Conservation (phyloP, 345 rosid genomes). For the Corchorus olitorius region DNA sequence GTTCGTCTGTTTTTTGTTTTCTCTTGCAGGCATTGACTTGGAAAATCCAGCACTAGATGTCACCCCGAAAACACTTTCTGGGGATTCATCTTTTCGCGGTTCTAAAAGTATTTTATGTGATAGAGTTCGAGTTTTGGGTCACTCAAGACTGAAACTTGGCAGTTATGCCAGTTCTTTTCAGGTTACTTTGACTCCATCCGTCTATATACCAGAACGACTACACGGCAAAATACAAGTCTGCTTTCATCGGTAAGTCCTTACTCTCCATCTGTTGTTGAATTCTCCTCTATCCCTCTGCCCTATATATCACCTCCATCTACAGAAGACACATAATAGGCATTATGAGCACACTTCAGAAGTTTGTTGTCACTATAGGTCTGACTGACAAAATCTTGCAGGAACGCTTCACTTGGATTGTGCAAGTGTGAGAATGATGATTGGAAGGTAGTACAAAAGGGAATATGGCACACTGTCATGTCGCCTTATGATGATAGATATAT, state of each 20-base stretch:
- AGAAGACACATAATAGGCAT: not conserved
- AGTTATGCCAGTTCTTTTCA: slow-evolving; percentile 68
- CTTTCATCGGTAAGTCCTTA: slow-evolving; percentile 65
- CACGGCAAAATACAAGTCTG: slow-evolving; percentile 72
- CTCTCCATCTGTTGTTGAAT: not conserved
- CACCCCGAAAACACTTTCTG: slow-evolving; percentile 37
- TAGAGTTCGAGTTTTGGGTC: slow-evolving; percentile 75
- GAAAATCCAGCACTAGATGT: slow-evolving; percentile 54
- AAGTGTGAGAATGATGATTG: slow-evolving; percentile 73
- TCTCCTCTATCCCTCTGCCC: not conserved
- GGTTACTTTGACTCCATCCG: slow-evolving; percentile 58
- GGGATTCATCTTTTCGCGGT: slow-evolving; percentile 23
- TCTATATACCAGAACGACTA: slow-evolving; percentile 50
- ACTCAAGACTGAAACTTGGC: slow-evolving; percentile 53
- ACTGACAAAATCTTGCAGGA: slow-evolving; percentile 42
- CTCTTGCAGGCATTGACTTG: slow-evolving; percentile 50
- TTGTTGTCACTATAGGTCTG: slow-evolving; percentile 11
- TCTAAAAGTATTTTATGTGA: slow-evolving; percentile 56
- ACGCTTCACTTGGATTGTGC: slow-evolving; percentile 70
- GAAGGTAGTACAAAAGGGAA: slow-evolving; percentile 65
- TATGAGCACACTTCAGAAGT: not conserved
- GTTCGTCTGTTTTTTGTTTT: not conserved
- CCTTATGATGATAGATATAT: slow-evolving; percentile 72
- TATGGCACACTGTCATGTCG: slow-evolving; percentile 70
- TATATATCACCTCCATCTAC: not conserved